Evolutionary conservation across 2,329 filamentous ascomycete genomes (phyloP).

Genomic region (Penicillium italicum): DNA sequence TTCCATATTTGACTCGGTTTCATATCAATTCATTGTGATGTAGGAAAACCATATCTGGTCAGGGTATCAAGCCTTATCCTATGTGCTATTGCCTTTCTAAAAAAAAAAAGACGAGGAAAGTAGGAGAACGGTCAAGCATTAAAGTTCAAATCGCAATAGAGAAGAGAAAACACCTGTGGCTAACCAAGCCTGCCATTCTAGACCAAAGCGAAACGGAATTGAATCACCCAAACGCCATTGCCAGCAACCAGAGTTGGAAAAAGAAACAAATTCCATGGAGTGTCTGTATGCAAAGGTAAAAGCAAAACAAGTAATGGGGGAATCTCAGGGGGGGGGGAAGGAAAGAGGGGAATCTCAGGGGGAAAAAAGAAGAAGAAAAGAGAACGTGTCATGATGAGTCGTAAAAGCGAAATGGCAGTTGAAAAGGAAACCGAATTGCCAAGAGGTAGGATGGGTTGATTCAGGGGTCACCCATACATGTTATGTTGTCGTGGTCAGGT

Average conservation of each 20-base stretch:
- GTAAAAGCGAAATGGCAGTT: neutral
- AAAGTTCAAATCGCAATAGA: conserved; percentile 4
- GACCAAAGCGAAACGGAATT: conserved; percentile 3
- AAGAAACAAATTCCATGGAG: conserved; percentile 7
- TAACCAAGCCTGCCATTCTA: conserved; percentile 24
- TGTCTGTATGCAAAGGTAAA: neutral
- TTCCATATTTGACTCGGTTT: neutral
- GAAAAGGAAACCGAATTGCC: neutral
- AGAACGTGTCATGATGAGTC: conserved; percentile 14
- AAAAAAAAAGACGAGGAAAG: neutral
- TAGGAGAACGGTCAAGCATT: neutral
- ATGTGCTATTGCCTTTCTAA: conserved; percentile 4
- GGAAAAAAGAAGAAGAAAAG: conserved; percentile 1
- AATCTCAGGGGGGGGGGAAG: conserved; percentile 14
- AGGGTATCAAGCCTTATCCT: conserved; percentile 25
- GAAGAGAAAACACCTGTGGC: conserved; percentile 9
- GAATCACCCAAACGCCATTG: conserved; percentile 13
- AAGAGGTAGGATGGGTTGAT: neutral
- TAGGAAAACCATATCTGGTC: conserved; percentile 21
- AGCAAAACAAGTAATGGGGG: conserved; percentile 9
- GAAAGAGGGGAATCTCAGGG: too few relatives aligned
- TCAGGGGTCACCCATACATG: neutral
- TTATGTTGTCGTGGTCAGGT: neutral
- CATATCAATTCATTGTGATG: conserved; percentile 2
- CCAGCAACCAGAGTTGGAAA: neutral